These are phyloP conservation scores for Apostasia shenzhenica DNA, from an alignment of 106 monocot genomes.

Conservation along the genomic window DNA sequence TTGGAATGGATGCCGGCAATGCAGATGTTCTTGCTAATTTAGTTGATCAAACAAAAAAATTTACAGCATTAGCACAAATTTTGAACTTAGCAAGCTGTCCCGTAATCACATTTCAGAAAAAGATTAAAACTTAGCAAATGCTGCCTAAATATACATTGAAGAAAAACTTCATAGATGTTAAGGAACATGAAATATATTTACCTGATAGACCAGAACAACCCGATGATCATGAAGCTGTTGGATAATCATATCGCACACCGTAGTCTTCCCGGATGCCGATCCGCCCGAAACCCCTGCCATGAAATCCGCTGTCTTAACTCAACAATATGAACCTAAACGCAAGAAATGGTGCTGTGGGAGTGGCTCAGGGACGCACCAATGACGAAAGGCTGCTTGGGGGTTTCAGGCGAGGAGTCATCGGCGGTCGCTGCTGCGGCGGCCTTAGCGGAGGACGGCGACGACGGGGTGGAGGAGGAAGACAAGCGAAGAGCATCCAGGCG, in stretches of 20 bases:
- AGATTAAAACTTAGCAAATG: no score
- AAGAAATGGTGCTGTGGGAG: background rate
- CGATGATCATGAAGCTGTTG: slow-evolving; percentile 86
- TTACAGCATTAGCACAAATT: no score
- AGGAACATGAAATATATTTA: slow-evolving; percentile 5
- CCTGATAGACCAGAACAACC: slow-evolving; percentile 71
- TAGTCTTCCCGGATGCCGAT: slow-evolving; percentile 86
- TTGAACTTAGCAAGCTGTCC: no score
- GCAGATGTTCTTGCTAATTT: no score
- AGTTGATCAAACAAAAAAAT: no score
- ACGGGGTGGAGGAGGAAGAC: background rate
- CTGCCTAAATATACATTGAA: background rate
- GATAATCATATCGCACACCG: slow-evolving; percentile 89
- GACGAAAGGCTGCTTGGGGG: slow-evolving; percentile 44
- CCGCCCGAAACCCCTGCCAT: slow-evolving; percentile 70
- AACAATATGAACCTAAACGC: background rate
- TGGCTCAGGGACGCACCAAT: slow-evolving; percentile 40
- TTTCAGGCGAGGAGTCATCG: slow-evolving; percentile 9
- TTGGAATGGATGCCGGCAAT: no score
- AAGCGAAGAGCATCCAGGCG: slow-evolving; percentile 9
- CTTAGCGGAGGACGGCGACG: slow-evolving; percentile 11
- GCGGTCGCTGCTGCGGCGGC: background rate
- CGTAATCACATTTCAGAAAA: no score
- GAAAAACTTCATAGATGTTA: background rate
- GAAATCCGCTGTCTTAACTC: background rate